These are phyloP conservation scores for Vitis rupestris DNA, from an alignment of 164 flowering plant genomes.

Conservation along the genomic window DNA sequence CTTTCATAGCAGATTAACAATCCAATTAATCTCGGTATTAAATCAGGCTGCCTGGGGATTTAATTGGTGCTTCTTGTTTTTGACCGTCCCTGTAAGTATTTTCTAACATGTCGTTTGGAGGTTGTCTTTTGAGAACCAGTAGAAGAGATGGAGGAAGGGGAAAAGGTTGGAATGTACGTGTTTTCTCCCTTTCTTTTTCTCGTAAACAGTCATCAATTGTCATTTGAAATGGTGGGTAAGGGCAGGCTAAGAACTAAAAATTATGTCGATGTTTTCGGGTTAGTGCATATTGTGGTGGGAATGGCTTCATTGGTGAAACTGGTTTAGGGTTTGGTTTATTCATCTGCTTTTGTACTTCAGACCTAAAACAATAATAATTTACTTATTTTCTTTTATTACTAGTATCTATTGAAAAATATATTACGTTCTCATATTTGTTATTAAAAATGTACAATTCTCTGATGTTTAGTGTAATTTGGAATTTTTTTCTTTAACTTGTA, in stretches of 20 bases:
- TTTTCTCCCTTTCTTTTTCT: not conserved
- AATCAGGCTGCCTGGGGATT: not conserved
- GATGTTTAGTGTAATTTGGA: too few relatives aligned
- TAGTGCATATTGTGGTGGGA: too few relatives aligned
- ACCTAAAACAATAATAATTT: too few relatives aligned
- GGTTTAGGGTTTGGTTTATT: too few relatives aligned
- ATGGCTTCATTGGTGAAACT: too few relatives aligned
- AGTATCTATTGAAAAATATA: too few relatives aligned
- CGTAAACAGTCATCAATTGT: not conserved
- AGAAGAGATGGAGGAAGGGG: not conserved
- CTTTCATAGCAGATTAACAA: constrained; percentile 8
- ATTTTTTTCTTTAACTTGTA: too few relatives aligned
- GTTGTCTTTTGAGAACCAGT: not conserved
- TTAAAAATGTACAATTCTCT: too few relatives aligned
- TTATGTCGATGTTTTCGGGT: too few relatives aligned
- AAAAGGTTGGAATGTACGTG: not conserved
- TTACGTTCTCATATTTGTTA: too few relatives aligned
- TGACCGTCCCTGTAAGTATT: constrained; percentile 16
- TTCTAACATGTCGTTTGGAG: constrained; percentile 16
- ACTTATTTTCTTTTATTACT: too few relatives aligned
- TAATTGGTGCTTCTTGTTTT: constrained; percentile 3
- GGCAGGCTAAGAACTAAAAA: not conserved
- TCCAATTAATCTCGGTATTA: not conserved
- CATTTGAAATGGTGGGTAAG: not conserved
- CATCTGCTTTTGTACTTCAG: too few relatives aligned